These are phyloP conservation scores for Ostreobium quekettii DNA, from an alignment of 139 green algal species.

Conservation along the genomic window DNA sequence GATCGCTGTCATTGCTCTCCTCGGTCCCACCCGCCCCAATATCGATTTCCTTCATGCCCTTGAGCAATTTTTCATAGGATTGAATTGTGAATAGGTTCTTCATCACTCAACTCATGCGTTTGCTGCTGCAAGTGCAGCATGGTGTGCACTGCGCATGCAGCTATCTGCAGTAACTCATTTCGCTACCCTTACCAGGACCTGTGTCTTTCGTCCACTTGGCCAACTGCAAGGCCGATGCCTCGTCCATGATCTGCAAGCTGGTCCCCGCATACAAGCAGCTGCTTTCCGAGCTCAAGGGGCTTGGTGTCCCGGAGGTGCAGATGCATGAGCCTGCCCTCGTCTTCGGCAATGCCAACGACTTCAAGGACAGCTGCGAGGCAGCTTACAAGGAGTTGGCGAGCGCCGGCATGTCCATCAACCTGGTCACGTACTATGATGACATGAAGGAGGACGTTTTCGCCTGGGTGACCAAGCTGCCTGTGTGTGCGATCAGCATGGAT, in stretches of 20 bases:
- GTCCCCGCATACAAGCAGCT: slow-evolving; percentile 63
- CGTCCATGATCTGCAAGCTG: slow-evolving; percentile 31
- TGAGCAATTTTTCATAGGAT: no score
- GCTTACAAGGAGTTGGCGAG: slow-evolving; percentile 47
- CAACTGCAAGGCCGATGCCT: slow-evolving; percentile 20
- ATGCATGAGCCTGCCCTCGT: slow-evolving; percentile 74
- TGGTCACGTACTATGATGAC: slow-evolving; percentile 76
- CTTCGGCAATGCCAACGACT: slow-evolving; percentile 21
- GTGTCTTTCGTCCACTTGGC: slow-evolving; percentile 59
- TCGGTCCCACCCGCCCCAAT: no score
- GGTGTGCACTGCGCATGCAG: no score
- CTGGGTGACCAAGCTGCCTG: slow-evolving; percentile 59
- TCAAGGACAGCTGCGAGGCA: slow-evolving; percentile 33
- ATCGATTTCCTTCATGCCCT: no score
- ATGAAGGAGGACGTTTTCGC: slow-evolving; percentile 50
- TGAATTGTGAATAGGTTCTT: no score
- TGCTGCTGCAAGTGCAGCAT: no score
- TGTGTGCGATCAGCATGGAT: slow-evolving; percentile 62
- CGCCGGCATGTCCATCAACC: slow-evolving; percentile 49
- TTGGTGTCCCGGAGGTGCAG: slow-evolving; percentile 52
- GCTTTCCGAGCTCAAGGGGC: slow-evolving; percentile 44
- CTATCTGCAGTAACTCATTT: no score
- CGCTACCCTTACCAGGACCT: slow-evolving; percentile 64
- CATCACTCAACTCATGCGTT: no score
- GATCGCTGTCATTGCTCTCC: no score